A percentile compares a stretch with the other conserved stretches of the same genome.
Conservation (phyloP, 495 filamentous ascomycete genomes). For the Wilcoxina mikolae region DNA sequence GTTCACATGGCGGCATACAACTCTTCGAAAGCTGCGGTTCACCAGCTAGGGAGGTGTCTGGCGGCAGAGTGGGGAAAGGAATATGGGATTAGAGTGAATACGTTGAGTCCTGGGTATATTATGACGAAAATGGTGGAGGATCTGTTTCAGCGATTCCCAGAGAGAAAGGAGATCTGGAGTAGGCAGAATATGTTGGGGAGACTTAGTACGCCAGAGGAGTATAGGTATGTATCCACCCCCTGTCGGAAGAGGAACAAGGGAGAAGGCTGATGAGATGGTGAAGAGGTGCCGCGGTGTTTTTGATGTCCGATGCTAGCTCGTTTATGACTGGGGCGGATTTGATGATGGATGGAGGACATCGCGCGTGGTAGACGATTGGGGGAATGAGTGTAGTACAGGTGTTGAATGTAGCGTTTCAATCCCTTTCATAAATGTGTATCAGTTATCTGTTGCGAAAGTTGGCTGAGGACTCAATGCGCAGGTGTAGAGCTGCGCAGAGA, state of each 20-base stretch:
- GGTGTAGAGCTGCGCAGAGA: too few relatives aligned
- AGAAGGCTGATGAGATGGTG: not conserved
- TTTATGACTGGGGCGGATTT: constrained; percentile 81
- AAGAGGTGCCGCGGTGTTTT: constrained; percentile 57
- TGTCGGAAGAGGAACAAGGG: not conserved
- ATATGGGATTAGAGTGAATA: constrained; percentile 85
- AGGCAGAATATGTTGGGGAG: constrained; percentile 78
- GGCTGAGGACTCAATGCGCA: too few relatives aligned
- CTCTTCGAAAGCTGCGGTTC: constrained; percentile 71
- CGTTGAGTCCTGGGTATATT: constrained; percentile 88
- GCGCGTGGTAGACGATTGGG: constrained; percentile 47
- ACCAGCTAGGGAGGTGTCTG: constrained; percentile 71
- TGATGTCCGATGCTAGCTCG: constrained; percentile 70
- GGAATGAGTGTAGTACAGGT: not conserved
- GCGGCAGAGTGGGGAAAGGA: constrained; percentile 65
- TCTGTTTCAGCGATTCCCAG: constrained; percentile 56
- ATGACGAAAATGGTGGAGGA: constrained; percentile 80
- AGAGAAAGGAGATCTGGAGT: constrained; percentile 63
- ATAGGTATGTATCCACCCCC: constrained; percentile 29
- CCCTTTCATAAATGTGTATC: too few relatives aligned
- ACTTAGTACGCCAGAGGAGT: constrained; percentile 67
- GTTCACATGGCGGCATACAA: constrained; percentile 46
- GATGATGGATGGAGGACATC: constrained; percentile 68
- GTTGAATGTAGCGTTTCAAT: not conserved
- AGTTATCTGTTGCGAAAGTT: too few relatives aligned